Evolutionary conservation across 768 basidiomycete genomes (phyloP), one percentile per base, ranked within the genome.

Genomic region (Vishniacozyma victoriae): DNA sequence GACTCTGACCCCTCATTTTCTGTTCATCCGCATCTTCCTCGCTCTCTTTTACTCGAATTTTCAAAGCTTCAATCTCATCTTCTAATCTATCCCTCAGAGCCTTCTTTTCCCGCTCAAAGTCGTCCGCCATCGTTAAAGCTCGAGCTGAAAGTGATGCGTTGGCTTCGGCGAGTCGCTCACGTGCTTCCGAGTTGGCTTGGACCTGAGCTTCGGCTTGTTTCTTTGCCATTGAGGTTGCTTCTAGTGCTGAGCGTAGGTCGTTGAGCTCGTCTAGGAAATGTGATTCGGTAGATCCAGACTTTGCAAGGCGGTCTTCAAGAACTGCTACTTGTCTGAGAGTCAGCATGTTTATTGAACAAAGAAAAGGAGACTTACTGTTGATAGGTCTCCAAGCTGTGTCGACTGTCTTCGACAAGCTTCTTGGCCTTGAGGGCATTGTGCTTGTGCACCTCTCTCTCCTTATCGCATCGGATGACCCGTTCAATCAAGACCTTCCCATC

Each of bases 371-470:
- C 71, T 60, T 53, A 68, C 72, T 83, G 84, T 75, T 93, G 87
- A 64, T 95, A 93, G 15, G 84, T 89, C 75, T 89, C 87, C 35
- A 95, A 73, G 20, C 84, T 87, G 16, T 65, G 70, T 50, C 80
- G 82, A 33, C 84, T 86, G 42, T 91, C 90, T 69, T 85, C 83
- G 3, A 87, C 86, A 23, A 93, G 78, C 72, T 88, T 89, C 76
- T 91, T 86, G 18, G 88, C 90, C 41, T 88, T 78, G 63, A 89
- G 88, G 16, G 89, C 88, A 64, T 90, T 91, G 74, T 84, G 86
- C 78, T 90, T 93, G 52, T 93, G 78, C 55, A 92, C 64, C 57
- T 93, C 90, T 50, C 92, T 85, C 41, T 89, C 87, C 70, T 87
- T 84, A 2, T 87, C 90, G 59, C 89, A 86, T 20, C 87, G 81